Percentiles rank a stretch among this genome's conserved stretches.
Conservation (phyloP, 148 eudicot species). For the Rhododendron griersonianum region DNA sequence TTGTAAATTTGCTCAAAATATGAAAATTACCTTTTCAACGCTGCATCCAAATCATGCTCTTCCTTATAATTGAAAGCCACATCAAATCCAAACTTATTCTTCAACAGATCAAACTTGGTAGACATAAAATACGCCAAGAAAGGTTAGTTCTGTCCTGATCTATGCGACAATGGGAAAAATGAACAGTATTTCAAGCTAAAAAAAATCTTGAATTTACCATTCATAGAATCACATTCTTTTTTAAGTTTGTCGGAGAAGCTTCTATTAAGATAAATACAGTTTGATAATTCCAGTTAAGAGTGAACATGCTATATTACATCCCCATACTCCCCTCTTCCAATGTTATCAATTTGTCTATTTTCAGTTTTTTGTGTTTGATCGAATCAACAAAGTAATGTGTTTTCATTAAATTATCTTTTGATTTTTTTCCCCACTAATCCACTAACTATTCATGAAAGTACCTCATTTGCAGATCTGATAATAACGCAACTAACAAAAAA, state of each 20-base stretch:
- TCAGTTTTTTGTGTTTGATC: neutral
- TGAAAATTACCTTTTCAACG: slow-evolving; percentile 24
- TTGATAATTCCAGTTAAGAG: neutral
- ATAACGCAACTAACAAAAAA: neutral
- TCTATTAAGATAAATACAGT: neutral
- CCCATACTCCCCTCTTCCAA: neutral
- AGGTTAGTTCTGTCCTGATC: neutral
- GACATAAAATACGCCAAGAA: neutral
- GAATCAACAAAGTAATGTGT: neutral
- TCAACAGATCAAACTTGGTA: slow-evolving; percentile 10
- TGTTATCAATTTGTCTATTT: neutral
- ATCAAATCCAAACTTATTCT: slow-evolving; percentile 31
- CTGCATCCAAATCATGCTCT: slow-evolving; percentile 23
- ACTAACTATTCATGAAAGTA: neutral
- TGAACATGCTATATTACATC: neutral
- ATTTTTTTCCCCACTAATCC: neutral
- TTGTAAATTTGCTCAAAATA: too few species aligned
- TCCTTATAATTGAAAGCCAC: slow-evolving; percentile 38
- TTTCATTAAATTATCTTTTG: neutral
- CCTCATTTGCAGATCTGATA: neutral
- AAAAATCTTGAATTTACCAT: neutral
- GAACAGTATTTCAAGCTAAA: neutral
- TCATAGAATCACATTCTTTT: neutral
- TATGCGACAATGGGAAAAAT: neutral
- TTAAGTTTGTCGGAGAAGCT: neutral